Evolutionary conservation across 257 asterid genomes (phyloP).

Genomic region (Fraxinus excelsior): DNA sequence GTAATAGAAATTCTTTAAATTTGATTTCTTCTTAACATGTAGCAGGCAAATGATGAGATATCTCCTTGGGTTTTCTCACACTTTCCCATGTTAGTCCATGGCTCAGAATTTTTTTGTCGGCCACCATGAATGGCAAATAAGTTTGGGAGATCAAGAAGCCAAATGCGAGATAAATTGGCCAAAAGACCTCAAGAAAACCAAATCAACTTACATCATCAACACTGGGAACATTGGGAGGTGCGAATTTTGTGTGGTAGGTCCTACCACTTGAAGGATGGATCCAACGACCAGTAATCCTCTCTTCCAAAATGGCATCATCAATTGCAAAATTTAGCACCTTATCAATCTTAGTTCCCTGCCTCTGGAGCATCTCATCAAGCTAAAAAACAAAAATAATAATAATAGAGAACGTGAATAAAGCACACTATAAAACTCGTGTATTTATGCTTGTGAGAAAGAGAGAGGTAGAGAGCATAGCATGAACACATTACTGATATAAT

Average conservation of each 20-base stretch:
- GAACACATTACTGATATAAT: not conserved
- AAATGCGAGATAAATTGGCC: not conserved
- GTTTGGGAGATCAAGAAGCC: not conserved
- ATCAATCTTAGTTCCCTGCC: slow-evolving; percentile 76
- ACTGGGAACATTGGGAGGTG: slow-evolving; percentile 78
- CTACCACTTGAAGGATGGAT: slow-evolving; percentile 97
- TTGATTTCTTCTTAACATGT: not conserved
- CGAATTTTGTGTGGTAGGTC: slow-evolving; percentile 79
- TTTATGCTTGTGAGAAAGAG: not conserved
- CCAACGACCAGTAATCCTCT: slow-evolving; percentile 97
- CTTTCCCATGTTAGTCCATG: not conserved
- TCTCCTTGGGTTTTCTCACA: not conserved
- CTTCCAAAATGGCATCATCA: slow-evolving; percentile 93
- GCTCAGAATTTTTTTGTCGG: not conserved
- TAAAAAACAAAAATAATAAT: slow-evolving; percentile 23
- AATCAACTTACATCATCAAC: slow-evolving; percentile 70
- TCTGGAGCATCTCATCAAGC: slow-evolving; percentile 96
- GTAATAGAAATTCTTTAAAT: not conserved
- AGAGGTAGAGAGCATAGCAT: not conserved
- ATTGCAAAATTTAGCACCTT: slow-evolving; percentile 93
- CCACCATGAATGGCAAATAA: not conserved
- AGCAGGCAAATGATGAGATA: not conserved
- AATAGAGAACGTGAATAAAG: not conserved
- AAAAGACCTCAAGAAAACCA: not conserved
- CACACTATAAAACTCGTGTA: not conserved